Percentiles rank a stretch among this genome's conserved stretches.
Conservation (phyloP, 2,329 filamentous ascomycete species). For the Chrysoporthe cubensis region DNA sequence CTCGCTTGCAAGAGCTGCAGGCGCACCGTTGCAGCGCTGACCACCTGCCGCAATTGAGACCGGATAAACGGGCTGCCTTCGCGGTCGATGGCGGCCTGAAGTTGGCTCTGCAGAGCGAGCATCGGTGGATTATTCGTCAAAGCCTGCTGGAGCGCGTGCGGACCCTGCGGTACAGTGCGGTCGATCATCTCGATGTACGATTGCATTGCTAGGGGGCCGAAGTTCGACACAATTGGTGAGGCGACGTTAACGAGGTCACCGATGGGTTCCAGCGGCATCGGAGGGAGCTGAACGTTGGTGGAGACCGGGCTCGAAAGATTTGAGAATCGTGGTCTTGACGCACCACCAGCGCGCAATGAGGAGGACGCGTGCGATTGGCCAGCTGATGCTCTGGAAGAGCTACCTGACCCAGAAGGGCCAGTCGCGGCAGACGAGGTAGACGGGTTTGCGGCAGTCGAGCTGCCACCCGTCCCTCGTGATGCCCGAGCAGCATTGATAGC, state of each 20-base stretch:
- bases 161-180: conserved; percentile 54
- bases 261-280: conserved; percentile 8
- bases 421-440: conserved; percentile 17
- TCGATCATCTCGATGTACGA: conserved; percentile 59
- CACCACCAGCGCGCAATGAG: conserved; percentile 16
- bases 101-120: conserved; percentile 50
- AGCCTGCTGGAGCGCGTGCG: conserved; percentile 49
- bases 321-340: conserved; percentile 27
- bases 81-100: conserved; percentile 56
- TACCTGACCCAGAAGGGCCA: conserved; percentile 6
- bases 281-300: conserved; percentile 17
- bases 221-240: conserved; percentile 38
- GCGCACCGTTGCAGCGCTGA: conserved; percentile 50
- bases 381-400: conserved; percentile 19
- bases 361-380: conserved; percentile 7
- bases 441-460: conserved; percentile 17
- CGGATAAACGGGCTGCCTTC: conserved; percentile 53
- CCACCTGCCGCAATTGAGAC: conserved; percentile 53
- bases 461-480: conserved; percentile 10
- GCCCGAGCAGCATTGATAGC: conserved; percentile 22
- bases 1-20: conserved; percentile 50
- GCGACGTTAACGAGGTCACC: conserved; percentile 37
- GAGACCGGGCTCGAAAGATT: conserved; percentile 26
- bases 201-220: conserved; percentile 42
- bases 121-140: conserved; percentile 53